Percentiles rank a stretch among this genome's conserved stretches.
These are phyloP conservation scores for Lycium barbarum DNA, from an alignment of 257 asterid species.

Conservation along the genomic window DNA sequence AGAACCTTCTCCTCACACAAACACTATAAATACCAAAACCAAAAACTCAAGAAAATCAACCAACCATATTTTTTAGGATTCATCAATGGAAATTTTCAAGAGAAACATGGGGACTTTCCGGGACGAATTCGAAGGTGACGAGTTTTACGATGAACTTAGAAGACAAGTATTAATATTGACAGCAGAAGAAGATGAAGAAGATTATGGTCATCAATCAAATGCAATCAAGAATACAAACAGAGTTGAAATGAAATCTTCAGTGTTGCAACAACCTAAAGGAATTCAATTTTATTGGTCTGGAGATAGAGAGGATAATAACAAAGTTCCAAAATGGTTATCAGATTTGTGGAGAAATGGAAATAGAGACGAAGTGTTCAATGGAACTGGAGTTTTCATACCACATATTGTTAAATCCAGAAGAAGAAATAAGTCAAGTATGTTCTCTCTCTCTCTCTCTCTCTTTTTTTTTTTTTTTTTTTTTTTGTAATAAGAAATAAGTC, in stretches of 20 bases:
- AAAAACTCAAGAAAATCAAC: not conserved
- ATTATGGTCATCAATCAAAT: not conserved
- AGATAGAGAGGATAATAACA: constrained; percentile 35
- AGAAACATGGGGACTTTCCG: constrained; percentile 28
- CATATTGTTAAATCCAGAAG: constrained; percentile 52
- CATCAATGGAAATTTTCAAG: constrained; percentile 45
- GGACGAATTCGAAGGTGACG: constrained; percentile 43
- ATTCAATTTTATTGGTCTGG: constrained; percentile 61
- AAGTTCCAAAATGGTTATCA: constrained; percentile 59
- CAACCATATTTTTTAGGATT: not conserved
- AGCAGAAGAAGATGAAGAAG: constrained; percentile 33
- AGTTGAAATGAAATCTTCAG: not conserved
- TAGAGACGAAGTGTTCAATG: constrained; percentile 37
- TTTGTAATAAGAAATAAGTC: too few species aligned
- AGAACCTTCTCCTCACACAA: constrained; percentile 15
- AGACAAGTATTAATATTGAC: constrained; percentile 32
- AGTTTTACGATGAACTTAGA: constrained; percentile 30
- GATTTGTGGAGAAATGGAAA: constrained; percentile 68
- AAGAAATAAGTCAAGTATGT: constrained; percentile 61
- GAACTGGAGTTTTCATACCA: constrained; percentile 93
- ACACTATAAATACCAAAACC: constrained; percentile 17
- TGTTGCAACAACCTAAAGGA: constrained; percentile 30
- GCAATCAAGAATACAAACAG: not conserved
- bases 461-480: too few species aligned
- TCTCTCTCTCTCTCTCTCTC: not conserved